Conservation (phyloP, 129 eudicot genomes). For the Tagetes erecta region DNA sequence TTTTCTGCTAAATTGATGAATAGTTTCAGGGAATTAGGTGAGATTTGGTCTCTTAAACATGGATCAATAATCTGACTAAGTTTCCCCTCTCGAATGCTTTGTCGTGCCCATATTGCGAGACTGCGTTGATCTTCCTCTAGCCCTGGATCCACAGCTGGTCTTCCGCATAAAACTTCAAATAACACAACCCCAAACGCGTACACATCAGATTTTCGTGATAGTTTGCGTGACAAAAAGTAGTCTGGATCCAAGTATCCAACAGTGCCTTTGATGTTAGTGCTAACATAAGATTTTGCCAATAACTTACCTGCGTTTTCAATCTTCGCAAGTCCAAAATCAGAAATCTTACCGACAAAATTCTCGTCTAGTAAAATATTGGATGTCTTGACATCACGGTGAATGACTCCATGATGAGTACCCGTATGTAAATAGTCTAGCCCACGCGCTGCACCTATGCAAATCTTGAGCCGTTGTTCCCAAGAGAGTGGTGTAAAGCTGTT, state of each 20-base stretch:
- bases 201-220: constrained; percentile 45
- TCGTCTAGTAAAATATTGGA: constrained; percentile 44
- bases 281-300: constrained; percentile 32
- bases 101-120: constrained; percentile 42
- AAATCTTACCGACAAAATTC: constrained; percentile 35
- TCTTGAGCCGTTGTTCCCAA: constrained; percentile 43
- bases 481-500: constrained; percentile 27
- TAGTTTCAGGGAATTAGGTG: constrained; percentile 26
- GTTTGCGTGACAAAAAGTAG: constrained; percentile 40
- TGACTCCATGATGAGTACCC: constrained; percentile 40
- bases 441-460: constrained; percentile 49
- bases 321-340: constrained; percentile 45
- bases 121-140: constrained; percentile 45
- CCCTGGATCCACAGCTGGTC: constrained; percentile 50
- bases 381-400: constrained; percentile 47
- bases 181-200: constrained; percentile 59
- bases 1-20: constrained; percentile 38
- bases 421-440: constrained; percentile 49
- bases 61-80: constrained; percentile 45
- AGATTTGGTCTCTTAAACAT: constrained; percentile 33
- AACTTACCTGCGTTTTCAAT: constrained; percentile 22
- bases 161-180: constrained; percentile 57
- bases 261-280: constrained; percentile 46
- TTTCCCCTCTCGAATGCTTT: constrained; percentile 35
- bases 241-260: constrained; percentile 50